Percentiles rank a stretch among this genome's conserved stretches.
phyloP scores from a whole-genome alignment of 2,329 filamentous ascomycete species.

The Cladosporium oxysporum region DNA sequence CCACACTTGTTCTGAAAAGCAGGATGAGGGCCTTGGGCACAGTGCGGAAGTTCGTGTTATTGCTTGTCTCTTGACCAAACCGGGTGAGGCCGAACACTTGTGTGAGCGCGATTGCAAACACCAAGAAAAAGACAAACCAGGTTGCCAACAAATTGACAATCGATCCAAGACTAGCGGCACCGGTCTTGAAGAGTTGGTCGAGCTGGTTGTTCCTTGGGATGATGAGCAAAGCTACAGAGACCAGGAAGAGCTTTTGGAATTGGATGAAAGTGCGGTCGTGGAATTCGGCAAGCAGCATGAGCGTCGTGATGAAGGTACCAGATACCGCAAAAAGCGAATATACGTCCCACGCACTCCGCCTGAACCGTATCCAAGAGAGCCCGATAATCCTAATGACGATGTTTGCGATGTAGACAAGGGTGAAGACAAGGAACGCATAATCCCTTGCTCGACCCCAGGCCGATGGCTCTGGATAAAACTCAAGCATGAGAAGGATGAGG shows the following conservation, averaged over 20 bases:
- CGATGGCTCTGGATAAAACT: conserved; percentile 74
- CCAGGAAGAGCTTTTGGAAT: conserved; percentile 91
- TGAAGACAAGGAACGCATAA: conserved; percentile 76
- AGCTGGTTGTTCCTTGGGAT: conserved; percentile 96
- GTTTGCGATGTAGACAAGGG: conserved; percentile 79
- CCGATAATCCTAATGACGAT: conserved; percentile 81
- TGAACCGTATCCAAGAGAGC: conserved; percentile 87
- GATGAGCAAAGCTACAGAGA: conserved; percentile 82
- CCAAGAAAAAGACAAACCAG: conserved; percentile 95
- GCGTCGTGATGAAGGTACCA: conserved; percentile 79
- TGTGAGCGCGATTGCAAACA: conserved; percentile 94
- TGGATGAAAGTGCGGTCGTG: conserved; percentile 65
- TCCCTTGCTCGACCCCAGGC: conserved; percentile 70
- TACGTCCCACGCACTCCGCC: conserved; percentile 91
- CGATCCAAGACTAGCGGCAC: conserved; percentile 84
- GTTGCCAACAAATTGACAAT: conserved; percentile 93
- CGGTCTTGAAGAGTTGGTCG: conserved; percentile 98
- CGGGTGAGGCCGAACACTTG: conserved; percentile 94
- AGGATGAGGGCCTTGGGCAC: conserved; percentile 93
- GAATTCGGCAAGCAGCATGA: conserved; percentile 67
- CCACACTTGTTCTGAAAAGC: conserved; percentile 88
- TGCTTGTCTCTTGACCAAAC: conserved; percentile 71
- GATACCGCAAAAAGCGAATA: conserved; percentile 79
- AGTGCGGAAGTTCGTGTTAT: conserved; percentile 87
- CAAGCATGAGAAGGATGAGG: conserved; percentile 76